These are phyloP conservation scores for Boletus eberwhitei DNA, from an alignment of 768 basidiomycete genomes.

Conservation along the genomic window DNA sequence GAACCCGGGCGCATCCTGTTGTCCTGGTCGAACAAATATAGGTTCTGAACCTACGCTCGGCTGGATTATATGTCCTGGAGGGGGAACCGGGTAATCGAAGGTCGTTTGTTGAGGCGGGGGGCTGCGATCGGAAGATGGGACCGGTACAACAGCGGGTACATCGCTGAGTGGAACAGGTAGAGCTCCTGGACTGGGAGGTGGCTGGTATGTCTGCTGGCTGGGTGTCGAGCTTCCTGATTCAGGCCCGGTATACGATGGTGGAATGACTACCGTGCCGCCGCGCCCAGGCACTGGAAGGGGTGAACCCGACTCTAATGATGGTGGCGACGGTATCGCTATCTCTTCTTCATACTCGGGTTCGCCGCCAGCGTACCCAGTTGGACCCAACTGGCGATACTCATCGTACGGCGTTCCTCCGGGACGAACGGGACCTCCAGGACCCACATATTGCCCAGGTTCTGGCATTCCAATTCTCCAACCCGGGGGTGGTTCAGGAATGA, in stretches of 20 bases:
- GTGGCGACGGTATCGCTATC: conserved; percentile 21
- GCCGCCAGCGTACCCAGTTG: conserved; percentile 3
- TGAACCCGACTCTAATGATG: conserved; percentile 12
- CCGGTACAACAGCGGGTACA: conserved; percentile 17
- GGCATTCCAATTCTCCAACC: conserved; percentile 23
- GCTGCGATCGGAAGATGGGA: conserved; percentile 8
- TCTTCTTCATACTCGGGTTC: conserved; percentile 21
- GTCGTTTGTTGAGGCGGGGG: conserved; percentile 12
- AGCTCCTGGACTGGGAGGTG: conserved; percentile 11
- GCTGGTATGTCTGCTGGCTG: conserved; percentile 23
- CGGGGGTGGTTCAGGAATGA: conserved; percentile 23
- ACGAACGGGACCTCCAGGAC: conserved; percentile 31
- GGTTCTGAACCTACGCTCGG: not conserved
- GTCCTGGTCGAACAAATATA: not conserved
- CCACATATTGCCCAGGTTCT: conserved; percentile 14
- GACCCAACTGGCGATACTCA: conserved; percentile 3
- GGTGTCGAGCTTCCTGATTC: conserved; percentile 25
- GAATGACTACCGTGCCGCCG: conserved; percentile 11
- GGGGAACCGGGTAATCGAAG: conserved; percentile 15
- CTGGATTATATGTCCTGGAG: conserved; percentile 21
- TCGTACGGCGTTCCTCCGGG: conserved; percentile 31
- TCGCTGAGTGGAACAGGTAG: conserved; percentile 10
- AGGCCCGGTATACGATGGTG: conserved; percentile 2
- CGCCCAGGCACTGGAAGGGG: conserved; percentile 21
- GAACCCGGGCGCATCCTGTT: not conserved